Evolutionary conservation across 2,329 filamentous ascomycete genomes (phyloP).

Genomic region (Chaetothyriales sp.): DNA sequence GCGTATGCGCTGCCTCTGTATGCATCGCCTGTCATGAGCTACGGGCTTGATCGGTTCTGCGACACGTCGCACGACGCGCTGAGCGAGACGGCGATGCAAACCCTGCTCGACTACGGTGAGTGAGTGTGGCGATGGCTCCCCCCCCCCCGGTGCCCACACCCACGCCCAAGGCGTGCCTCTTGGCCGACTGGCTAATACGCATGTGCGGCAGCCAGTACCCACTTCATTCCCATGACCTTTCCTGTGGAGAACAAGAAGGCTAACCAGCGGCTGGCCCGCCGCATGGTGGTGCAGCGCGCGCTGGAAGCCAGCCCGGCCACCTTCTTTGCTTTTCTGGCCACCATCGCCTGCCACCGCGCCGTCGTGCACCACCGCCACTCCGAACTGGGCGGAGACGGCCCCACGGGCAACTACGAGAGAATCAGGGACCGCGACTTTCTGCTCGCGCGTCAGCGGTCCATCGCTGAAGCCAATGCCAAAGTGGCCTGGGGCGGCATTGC

Average conservation of each 20-base stretch:
- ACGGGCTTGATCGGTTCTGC: slow-evolving; percentile 25
- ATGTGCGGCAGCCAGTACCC: slow-evolving; percentile 20
- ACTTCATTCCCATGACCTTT: slow-evolving; percentile 29
- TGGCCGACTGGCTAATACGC: slow-evolving; percentile 1
- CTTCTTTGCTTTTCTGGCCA: slow-evolving; percentile 28
- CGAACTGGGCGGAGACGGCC: slow-evolving; percentile 11
- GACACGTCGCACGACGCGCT: slow-evolving; percentile 21
- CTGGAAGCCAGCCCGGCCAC: slow-evolving; percentile 25
- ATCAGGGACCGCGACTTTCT: slow-evolving; percentile 24
- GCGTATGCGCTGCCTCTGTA: slow-evolving; percentile 1
- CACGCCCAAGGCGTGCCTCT: background rate
- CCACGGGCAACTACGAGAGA: slow-evolving; percentile 13
- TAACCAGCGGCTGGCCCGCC: slow-evolving; percentile 15
- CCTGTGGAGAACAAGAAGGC: slow-evolving; percentile 21
- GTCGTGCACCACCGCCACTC: slow-evolving; percentile 20
- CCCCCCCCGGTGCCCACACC: no score
- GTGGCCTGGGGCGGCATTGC: slow-evolving; percentile 19
- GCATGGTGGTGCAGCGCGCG: slow-evolving; percentile 22
- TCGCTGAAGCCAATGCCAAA: slow-evolving; percentile 23
- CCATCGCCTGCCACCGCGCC: slow-evolving; percentile 28
- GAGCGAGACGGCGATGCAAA: slow-evolving; percentile 19
- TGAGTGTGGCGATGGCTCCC: no score
- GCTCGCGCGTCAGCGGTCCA: slow-evolving; percentile 7
- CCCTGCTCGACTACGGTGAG: slow-evolving; percentile 25
- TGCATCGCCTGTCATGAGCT: slow-evolving; percentile 13